Evolutionary conservation across 345 rosid genomes (phyloP), one percentile per base, ranked within the genome.

Genomic region (Firmiana major): DNA sequence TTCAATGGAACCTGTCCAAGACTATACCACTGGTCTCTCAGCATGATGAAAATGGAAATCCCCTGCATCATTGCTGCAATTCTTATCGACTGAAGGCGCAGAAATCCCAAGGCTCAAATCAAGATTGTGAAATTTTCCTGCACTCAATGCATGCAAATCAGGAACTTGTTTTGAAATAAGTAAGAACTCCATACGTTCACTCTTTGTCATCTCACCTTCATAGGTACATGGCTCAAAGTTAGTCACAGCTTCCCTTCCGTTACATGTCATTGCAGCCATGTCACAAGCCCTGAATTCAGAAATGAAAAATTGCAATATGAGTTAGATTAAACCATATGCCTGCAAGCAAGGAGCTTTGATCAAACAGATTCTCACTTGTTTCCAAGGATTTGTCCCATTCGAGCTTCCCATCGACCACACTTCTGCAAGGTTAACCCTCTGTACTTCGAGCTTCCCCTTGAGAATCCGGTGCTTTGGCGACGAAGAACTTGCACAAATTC

Each of bases 81-180:
- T 80, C 21, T 64, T 75, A 70, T 34, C 36, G 34, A 65, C 77
- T 9, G 80, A 66, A 77, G 87, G 78, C 63, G 53, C 10, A 62
- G 87, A 80, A 78, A 88, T 87, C 26, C 92, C 89, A 10, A 90
- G 86, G 82, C 86, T 88, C 83, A 91, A 81, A 64, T 91, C 92
- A 55, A 91, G 90, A 79, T 74, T 83, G 71, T 84, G 85, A 74
- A 51, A 48, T 22, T 77, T 49, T 16, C 86, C 91, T 87, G 87
- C 66, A 78, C 31, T 75, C 24, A 3, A 75, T 28, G 26, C 12
- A 21, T 7, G 34, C 21, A 34, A 49, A 53, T 76, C 38, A 38
- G 63, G 31, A 65, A 4, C 15, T 22, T 24, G 42, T 21, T 45
- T 10, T 43, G 11, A 21, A 22, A 10, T 13, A 21, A 24, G 9